These are phyloP conservation scores for Alternaria burnsii DNA, from an alignment of 2,329 filamentous ascomycete species.

Conservation along the genomic window DNA sequence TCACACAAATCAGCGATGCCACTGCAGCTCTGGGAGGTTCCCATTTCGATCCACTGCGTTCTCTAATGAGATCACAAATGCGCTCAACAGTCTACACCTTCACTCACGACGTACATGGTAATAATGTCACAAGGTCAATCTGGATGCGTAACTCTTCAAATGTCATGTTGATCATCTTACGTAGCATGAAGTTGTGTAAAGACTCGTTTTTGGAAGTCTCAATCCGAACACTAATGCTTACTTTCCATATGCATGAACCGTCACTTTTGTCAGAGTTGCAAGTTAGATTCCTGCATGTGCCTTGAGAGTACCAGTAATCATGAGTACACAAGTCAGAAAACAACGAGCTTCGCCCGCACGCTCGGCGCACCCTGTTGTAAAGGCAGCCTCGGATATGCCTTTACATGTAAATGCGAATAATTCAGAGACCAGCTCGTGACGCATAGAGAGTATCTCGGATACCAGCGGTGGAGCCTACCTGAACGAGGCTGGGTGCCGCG, in stretches of 20 bases:
- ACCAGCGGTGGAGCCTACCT: constrained; percentile 8
- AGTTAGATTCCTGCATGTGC: not conserved
- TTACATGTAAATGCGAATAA: not conserved
- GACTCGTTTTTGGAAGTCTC: not conserved
- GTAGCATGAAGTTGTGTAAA: not conserved
- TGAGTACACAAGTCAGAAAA: not conserved
- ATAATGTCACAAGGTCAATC: not conserved
- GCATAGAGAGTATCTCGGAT: not conserved
- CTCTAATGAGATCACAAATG: not conserved
- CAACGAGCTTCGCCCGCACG: not conserved
- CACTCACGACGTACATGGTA: not conserved
- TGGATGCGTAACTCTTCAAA: not conserved
- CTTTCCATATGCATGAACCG: not conserved
- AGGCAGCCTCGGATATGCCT: not conserved
- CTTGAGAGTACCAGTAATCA: not conserved
- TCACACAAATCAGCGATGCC: not conserved
- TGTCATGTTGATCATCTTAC: not conserved
- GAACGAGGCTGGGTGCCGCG: constrained; percentile 13
- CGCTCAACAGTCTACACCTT: not conserved
- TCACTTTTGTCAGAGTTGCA: not conserved
- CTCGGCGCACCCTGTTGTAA: not conserved
- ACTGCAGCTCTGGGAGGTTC: not conserved
- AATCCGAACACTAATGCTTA: not conserved
- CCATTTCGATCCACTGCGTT: not conserved
- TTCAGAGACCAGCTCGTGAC: not conserved